A percentile compares a stretch with the other conserved stretches of the same genome.
These are phyloP conservation scores for Chaetomium strumarium DNA, from an alignment of 2,329 filamentous ascomycete species.

Conservation along the genomic window DNA sequence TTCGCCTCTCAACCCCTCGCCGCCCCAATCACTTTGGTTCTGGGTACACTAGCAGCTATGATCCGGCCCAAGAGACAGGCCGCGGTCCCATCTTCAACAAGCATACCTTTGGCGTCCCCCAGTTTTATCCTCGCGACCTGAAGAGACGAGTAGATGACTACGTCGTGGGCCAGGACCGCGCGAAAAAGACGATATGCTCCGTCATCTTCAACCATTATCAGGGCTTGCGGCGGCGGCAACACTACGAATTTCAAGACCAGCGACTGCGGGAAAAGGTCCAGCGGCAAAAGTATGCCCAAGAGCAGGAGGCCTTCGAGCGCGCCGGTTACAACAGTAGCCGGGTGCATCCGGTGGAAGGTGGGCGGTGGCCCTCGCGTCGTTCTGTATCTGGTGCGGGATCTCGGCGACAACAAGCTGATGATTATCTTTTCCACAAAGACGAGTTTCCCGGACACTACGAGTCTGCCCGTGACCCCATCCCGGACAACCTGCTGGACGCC, in stretches of 20 bases:
- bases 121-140: slow-evolving; percentile 61
- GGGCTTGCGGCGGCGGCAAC: slow-evolving; percentile 68
- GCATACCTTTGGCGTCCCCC: slow-evolving; percentile 51
- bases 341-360: slow-evolving; percentile 74
- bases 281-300: slow-evolving; percentile 64
- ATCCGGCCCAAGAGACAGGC: slow-evolving; percentile 46
- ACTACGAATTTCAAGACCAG: slow-evolving; percentile 65
- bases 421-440: slow-evolving; percentile 36
- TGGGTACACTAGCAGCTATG: slow-evolving; percentile 55
- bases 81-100: slow-evolving; percentile 57
- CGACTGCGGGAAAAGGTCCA: slow-evolving; percentile 57
- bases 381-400: slow-evolving; percentile 25
- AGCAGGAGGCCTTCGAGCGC: slow-evolving; percentile 50
- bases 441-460: slow-evolving; percentile 50
- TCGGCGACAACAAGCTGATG: slow-evolving; percentile 30
- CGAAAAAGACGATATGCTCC: slow-evolving; percentile 88
- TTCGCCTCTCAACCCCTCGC: slow-evolving; percentile 30
- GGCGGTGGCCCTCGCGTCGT: slow-evolving; percentile 29
- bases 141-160: slow-evolving; percentile 93
- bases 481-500: slow-evolving; percentile 22
- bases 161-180: slow-evolving; percentile 90
- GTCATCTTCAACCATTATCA: slow-evolving; percentile 98
- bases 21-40: slow-evolving; percentile 48
- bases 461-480: slow-evolving; percentile 38
- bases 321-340: slow-evolving; percentile 36